Base-by-base conservation (phyloP, 2,329 filamentous ascomycete genomes). In the Colletotrichum siamense region DNA sequence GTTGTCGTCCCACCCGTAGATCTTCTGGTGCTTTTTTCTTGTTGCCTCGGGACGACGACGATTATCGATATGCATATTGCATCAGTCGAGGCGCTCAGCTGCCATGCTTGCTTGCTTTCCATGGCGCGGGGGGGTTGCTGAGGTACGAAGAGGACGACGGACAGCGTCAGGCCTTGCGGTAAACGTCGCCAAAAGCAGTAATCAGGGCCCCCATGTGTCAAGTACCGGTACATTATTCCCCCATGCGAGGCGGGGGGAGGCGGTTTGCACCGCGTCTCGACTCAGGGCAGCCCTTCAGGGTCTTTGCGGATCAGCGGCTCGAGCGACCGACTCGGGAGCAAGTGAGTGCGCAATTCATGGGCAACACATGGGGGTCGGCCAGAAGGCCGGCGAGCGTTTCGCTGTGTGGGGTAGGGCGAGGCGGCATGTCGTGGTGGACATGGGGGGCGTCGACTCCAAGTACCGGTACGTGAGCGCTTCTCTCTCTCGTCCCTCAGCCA, bases 281-380 rank as follows among this genome's bases (percentile, higher is more conserved):
- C 71, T 70, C 75, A 66, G 62, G 32, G 34, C 71, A 52, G 16
- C 59, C 69, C 36, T 61, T 71, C 68, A 75, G 71, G 75, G 75
- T 73, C 72, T 52, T 36, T 71, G 75, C 75, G 75, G 77, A 77
- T 76, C 67, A 22, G 62, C 75, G 77, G 75, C 77, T 78, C 75
- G 77, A 73, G 69, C 69, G 77, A 77, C 69, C 77, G 77, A 57
- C 55, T 74, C 71, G 71, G 61, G 18, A 44, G 57, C 55, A 18
- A 34, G 61, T 70, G 67, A 65, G 36, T 44, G 66, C 44, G 59
- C 59, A 70, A 64, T 65, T 59, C 66, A 55, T 26, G 44, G 57
- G 66, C 71, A 49, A 59, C 15, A 32, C 24, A 70, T 63, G 57
- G 59, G 30, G 57, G 28, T 67, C 70, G 64, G 73, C 18, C 73